Evolutionary conservation across 352 stramenopile species (phyloP).

Genomic region (Phytophthora aleatoria): DNA sequence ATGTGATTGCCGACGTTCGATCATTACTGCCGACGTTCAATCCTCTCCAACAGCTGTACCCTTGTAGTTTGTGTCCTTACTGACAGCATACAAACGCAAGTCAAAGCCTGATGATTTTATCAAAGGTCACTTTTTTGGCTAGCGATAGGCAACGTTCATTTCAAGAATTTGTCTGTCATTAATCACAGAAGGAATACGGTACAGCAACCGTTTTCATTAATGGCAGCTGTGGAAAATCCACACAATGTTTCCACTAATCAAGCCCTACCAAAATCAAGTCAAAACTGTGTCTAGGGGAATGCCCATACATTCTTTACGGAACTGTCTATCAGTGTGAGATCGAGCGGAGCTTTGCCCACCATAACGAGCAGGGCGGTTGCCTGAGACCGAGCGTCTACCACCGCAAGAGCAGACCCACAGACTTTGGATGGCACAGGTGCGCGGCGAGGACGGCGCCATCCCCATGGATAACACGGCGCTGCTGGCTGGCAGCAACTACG

Average conservation of each 20-base stretch:
- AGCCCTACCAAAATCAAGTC: conserved; percentile 10
- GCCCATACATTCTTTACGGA: conserved; percentile 15
- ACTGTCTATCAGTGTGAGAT: conserved; percentile 32
- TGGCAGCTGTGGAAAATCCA: conserved; percentile 17
- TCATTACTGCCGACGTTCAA: too few relatives aligned
- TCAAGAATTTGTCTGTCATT: too few relatives aligned
- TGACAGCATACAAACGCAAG: too few relatives aligned
- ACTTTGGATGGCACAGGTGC: conserved; percentile 30
- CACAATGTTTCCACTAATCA: conserved; percentile 1
- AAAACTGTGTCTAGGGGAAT: conserved; percentile 5
- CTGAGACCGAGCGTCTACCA: conserved; percentile 17
- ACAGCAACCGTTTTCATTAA: conserved; percentile 2
- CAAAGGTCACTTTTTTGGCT: too few relatives aligned
- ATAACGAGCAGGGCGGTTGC: conserved; percentile 9
- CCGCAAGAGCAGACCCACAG: not conserved
- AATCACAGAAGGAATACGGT: not conserved
- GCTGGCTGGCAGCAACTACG: conserved; percentile 45
- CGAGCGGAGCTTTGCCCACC: conserved; percentile 4
- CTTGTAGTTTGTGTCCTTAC: too few relatives aligned
- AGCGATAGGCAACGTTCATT: too few relatives aligned
- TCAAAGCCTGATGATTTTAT: too few relatives aligned
- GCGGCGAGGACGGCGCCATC: conserved; percentile 34
- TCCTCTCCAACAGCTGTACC: too few relatives aligned
- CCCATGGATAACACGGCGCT: conserved; percentile 43
- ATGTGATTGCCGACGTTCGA: too few relatives aligned